Base-by-base conservation (phyloP, 352 stramenopile species). In the Globisporangium orthogonon region DNA sequence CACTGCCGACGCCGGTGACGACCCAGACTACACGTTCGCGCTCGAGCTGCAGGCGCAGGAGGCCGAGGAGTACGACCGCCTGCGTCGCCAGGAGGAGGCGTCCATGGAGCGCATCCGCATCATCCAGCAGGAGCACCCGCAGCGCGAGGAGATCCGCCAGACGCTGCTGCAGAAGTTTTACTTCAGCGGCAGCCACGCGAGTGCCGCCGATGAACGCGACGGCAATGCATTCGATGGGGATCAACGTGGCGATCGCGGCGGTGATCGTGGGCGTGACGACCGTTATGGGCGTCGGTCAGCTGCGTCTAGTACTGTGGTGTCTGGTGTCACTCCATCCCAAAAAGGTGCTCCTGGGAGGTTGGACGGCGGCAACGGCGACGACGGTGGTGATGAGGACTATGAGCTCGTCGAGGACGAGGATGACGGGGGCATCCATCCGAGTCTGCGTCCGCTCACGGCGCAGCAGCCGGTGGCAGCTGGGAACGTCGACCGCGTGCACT, bases 1-100 rank as follows among this genome's bases (percentile, higher is more conserved):
- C 30, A 48, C 62, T 2, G 18, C 46, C 14, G 31, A 56, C 29
- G 50, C 41, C 18, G 51, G 63, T 30, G 72, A 81, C 40, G 78
- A 89, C 58, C 74, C 78, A 37, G 78, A 89, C 62, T 89, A 89
- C 57, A 78, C 73, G n/a, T 84, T 89, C 50, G 78, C 78, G 17
- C 66, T 89, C 30, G 78, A 89, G 64, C 59, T 89, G 33, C 78
- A 89, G 54, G 76, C 78, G 0, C 78, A 89, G 33, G 78, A 89
- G 41, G 78, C 78, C 18, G 78, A 89, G 56, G 74, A 89, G 52
- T 89, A 89, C 63, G 76, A 89, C 62, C 76, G 78, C 30, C 67
- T 89, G 54, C 70, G 78, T 28, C 78, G 78, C 28, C 78, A 89
- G 44, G 70, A 89, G 47, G 78, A 75, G 5, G 80, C 78, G 7